A percentile compares a stretch with the other conserved stretches of the same genome.
These are phyloP conservation scores for Cordia subcordata DNA, from an alignment of 257 asterid species.

Conservation along the genomic window DNA sequence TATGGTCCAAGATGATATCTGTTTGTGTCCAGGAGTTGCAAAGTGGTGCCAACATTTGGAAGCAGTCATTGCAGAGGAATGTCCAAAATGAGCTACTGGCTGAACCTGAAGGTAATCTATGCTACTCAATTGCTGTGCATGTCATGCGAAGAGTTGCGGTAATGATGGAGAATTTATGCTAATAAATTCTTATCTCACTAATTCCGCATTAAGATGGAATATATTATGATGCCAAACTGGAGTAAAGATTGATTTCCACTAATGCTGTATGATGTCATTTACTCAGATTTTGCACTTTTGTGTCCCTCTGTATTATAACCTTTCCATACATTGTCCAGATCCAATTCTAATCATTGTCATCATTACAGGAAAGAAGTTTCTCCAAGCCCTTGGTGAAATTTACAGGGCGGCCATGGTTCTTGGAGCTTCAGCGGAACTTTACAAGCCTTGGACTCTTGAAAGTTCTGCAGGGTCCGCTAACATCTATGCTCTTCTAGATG, in stretches of 20 bases:
- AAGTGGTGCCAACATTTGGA: conserved; percentile 66
- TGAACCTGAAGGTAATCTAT: conserved; percentile 55
- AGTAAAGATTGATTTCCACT: too few species aligned
- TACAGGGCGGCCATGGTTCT: conserved; percentile 68
- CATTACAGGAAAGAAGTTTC: conserved; percentile 52
- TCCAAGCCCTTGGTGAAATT: conserved; percentile 68
- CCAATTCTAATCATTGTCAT: conserved; percentile 4
- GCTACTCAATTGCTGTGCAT: conserved; percentile 3
- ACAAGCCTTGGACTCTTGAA: conserved; percentile 66
- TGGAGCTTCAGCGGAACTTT: conserved; percentile 60
- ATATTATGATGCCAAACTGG: too few species aligned
- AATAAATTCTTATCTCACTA: too few species aligned
- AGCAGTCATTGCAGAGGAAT: conserved; percentile 47
- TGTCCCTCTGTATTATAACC: too few species aligned
- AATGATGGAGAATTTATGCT: too few species aligned
- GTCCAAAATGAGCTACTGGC: conserved; percentile 40
- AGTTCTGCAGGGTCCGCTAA: conserved; percentile 31
- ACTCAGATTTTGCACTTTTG: too few species aligned
- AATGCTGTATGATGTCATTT: too few species aligned
- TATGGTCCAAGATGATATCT: conserved; percentile 60
- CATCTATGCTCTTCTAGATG: conserved; percentile 41
- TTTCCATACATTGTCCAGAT: too few species aligned
- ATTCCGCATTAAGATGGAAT: too few species aligned
- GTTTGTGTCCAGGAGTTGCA: conserved; percentile 62
- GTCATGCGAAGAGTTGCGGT: not conserved